Base-by-base conservation (phyloP, 2,329 filamentous ascomycete species). In the Hymenoscyphus albidus region DNA sequence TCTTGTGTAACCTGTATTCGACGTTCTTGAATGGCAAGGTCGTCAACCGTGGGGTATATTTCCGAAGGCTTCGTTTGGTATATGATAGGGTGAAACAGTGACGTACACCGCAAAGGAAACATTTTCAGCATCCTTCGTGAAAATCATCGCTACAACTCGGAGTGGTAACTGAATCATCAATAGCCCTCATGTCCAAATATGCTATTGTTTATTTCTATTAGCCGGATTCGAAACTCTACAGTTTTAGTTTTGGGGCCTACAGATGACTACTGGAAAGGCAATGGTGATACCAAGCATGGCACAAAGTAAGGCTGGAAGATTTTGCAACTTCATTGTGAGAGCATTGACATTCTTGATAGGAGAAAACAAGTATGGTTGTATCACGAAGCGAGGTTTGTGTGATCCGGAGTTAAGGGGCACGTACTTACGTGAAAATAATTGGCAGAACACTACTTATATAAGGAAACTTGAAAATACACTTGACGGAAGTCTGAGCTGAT, bases 111-210 rank as follows among this genome's bases (percentile, higher is more conserved):
- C 22, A 18, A 22, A 14, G 10, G 31, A 18, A 35, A 13, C 27
- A n/a, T 18, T 58, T 9, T 58, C 14, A 58, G 38, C 56, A 58
- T 7, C 56, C 56, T 58, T 58, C 56, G 27, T 58, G 56, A 5
- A 35, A 58, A n/a, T 58, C 13, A 6, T 58, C 32, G 27, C n/a
- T n/a, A 16, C 56, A 58, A 27, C 27, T 40, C 18, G 16, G 7
- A 4, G 6, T 10, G 3, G 27, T 57, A 4, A 32, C 38, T 40
- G 56, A 16, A 14, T 35, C 56, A 39, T 27, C 38, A 12, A 40
- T 16, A 39, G 5, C 32, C n/a, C 14, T 58, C 32, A 14, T 39
- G 2, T 58, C 31, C 38, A 40, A 22, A 39, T 32, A 38, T 39
- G 56, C 56, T 39, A 39, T 35, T 58, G 27, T 22, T 40, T 22